A percentile compares a stretch with the other conserved stretches of the same genome.
These are phyloP conservation scores for Schizonepeta tenuifolia DNA, from an alignment of 257 asterid genomes.

Conservation along the genomic window DNA sequence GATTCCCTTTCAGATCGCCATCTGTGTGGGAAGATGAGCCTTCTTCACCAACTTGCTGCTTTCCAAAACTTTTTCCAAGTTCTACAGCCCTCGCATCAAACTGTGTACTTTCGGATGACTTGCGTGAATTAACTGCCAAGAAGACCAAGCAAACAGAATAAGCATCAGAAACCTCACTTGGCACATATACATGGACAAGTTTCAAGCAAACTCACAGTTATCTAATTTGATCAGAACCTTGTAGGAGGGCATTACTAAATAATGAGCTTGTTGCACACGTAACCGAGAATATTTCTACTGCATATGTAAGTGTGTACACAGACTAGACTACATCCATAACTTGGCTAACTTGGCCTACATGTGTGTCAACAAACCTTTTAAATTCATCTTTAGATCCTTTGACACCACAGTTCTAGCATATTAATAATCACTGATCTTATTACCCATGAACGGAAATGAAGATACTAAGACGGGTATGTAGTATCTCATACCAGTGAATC, in stretches of 20 bases:
- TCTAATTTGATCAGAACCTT: not conserved
- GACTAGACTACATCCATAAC: not conserved
- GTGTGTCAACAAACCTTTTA: conserved; percentile 1
- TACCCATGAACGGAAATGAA: not conserved
- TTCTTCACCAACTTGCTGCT: conserved; percentile 63
- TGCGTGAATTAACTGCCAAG: conserved; percentile 46
- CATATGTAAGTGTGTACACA: not conserved
- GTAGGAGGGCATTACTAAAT: not conserved
- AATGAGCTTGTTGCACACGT: conserved; percentile 9
- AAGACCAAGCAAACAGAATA: conserved; percentile 31
- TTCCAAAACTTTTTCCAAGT: conserved; percentile 55
- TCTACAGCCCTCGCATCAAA: conserved; percentile 61
- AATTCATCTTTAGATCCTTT: not conserved
- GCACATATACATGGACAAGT: conserved; percentile 8
- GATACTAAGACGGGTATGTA: not conserved
- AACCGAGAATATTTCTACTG: not conserved
- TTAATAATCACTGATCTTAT: not conserved
- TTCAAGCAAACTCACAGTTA: not conserved
- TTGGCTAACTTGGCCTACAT: not conserved
- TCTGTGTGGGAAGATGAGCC: conserved; percentile 58
- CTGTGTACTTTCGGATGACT: conserved; percentile 58
- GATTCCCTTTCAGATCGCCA: conserved; percentile 52
- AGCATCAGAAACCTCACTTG: conserved; percentile 30
- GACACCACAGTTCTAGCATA: not conserved
- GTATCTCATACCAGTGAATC: not conserved